phyloP scores from a whole-genome alignment of 1,139 yeast genomes.

The Yamadazyma sp. region DNA sequence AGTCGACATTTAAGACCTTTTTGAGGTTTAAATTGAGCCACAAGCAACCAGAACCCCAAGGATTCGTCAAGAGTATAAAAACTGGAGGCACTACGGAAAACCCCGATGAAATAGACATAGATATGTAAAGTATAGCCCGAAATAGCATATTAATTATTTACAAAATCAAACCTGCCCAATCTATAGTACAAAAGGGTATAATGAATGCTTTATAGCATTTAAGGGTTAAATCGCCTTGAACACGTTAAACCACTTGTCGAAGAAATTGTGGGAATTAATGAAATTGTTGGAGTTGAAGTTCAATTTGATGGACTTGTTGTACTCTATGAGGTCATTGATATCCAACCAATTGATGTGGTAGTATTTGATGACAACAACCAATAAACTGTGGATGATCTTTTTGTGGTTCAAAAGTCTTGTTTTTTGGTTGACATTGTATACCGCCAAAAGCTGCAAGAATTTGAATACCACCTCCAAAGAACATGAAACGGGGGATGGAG shows the following conservation, averaged over 20 bases:
- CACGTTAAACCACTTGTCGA: conserved; percentile 37
- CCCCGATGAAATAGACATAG: conserved; percentile 69
- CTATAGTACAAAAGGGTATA: no score
- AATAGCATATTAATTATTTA: neutral
- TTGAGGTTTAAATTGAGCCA: conserved; percentile 46
- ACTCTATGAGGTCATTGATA: conserved; percentile 31
- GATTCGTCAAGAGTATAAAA: conserved; percentile 51
- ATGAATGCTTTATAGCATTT: no score
- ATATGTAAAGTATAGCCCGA: conserved; percentile 42
- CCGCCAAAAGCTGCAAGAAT: conserved; percentile 36
- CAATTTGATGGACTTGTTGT: conserved; percentile 38
- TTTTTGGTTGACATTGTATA: conserved; percentile 38
- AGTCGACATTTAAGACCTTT: conserved; percentile 74
- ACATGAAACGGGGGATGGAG: conserved; percentile 22
- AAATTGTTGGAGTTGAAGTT: conserved; percentile 36
- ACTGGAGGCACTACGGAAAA: conserved; percentile 28
- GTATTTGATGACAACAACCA: conserved; percentile 35
- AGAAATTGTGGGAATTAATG: conserved; percentile 37
- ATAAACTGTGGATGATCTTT: conserved; percentile 35
- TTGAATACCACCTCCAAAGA: conserved; percentile 28
- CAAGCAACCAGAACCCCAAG: conserved; percentile 33
- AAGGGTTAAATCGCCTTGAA: conserved; percentile 21
- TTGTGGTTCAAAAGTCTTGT: conserved; percentile 30
- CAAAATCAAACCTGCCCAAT: no score
- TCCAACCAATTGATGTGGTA: conserved; percentile 48